Conservation (phyloP, 805 yeast genomes). For the Kluyveromyces siamensis region DNA sequence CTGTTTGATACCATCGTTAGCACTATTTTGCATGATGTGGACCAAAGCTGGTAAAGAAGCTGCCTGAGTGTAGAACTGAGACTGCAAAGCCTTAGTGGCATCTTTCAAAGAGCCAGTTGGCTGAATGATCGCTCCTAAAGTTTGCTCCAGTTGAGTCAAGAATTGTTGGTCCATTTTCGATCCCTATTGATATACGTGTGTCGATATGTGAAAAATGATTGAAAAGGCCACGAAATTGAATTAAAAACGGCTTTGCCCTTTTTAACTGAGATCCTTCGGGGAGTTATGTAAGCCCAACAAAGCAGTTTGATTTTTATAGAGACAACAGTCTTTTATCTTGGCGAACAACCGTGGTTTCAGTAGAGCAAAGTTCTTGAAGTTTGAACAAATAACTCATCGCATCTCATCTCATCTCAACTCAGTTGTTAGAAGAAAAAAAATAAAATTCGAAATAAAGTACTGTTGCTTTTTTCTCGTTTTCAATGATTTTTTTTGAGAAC, state of each 20-base stretch:
- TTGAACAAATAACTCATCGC: slow-evolving; percentile 13
- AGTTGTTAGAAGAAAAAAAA: background rate
- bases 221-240: background rate
- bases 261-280: background rate
- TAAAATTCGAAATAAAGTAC: slow-evolving; percentile 1
- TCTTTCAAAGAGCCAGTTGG: slow-evolving; percentile 78
- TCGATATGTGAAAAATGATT: background rate
- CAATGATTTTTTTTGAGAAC: background rate
- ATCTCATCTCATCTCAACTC: slow-evolving; percentile 20
- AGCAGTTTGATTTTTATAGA: background rate
- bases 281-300: background rate
- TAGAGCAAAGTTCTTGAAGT: background rate
- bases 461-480: background rate
- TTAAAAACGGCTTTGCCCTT: background rate
- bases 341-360: background rate
- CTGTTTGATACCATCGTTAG: slow-evolving; percentile 68
- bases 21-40: slow-evolving; percentile 65
- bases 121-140: slow-evolving; percentile 66
- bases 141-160: slow-evolving; percentile 62
- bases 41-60: slow-evolving; percentile 72
- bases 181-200: background rate
- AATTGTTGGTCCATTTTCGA: slow-evolving; percentile 58
- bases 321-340: background rate
- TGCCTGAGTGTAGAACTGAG: slow-evolving; percentile 64
- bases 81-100: slow-evolving; percentile 67